phyloP scores from a whole-genome alignment of 2,329 filamentous ascomycete genomes.

The Aspergillus novofumigatus region DNA sequence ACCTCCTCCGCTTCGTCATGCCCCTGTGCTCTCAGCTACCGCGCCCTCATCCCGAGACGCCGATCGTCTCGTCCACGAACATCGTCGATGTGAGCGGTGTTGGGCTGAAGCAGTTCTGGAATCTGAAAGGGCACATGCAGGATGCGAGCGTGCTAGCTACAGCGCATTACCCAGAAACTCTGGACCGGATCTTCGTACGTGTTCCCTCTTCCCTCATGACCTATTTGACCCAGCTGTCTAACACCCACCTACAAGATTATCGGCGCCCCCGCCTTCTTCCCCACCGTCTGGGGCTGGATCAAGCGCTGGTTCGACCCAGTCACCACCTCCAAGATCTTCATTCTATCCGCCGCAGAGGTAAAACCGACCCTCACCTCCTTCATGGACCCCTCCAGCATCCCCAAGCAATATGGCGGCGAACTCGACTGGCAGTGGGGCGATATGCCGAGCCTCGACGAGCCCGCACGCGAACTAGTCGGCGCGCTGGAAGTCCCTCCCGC shows the following conservation, averaged over 20 bases:
- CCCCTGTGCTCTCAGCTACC: conserved; percentile 78
- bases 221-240: conserved; percentile 1
- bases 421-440: conserved; percentile 79
- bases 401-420: conserved; percentile 82
- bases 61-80: conserved; percentile 88
- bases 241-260: conserved; percentile 57
- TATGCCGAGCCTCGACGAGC: conserved; percentile 64
- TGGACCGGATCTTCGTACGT: conserved; percentile 71
- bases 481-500: conserved; percentile 25
- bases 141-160: conserved; percentile 83
- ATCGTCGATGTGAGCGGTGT: conserved; percentile 90
- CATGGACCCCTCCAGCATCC: conserved; percentile 78
- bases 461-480: conserved; percentile 31
- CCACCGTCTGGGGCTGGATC: conserved; percentile 86
- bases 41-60: conserved; percentile 70
- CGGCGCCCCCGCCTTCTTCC: conserved; percentile 85
- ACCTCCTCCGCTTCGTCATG: conserved; percentile 80
- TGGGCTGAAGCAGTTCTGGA: conserved; percentile 92
- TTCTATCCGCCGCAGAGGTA: conserved; percentile 70
- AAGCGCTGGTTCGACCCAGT: conserved; percentile 95
- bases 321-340: conserved; percentile 94
- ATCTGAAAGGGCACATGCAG: conserved; percentile 90
- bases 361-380: conserved; percentile 72
- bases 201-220: neutral
- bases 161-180: conserved; percentile 89